Evolutionary conservation across 176 grass and related monocot species (phyloP), one percentile per base, ranked within the genome.

Genomic region (Oryza nivara): DNA sequence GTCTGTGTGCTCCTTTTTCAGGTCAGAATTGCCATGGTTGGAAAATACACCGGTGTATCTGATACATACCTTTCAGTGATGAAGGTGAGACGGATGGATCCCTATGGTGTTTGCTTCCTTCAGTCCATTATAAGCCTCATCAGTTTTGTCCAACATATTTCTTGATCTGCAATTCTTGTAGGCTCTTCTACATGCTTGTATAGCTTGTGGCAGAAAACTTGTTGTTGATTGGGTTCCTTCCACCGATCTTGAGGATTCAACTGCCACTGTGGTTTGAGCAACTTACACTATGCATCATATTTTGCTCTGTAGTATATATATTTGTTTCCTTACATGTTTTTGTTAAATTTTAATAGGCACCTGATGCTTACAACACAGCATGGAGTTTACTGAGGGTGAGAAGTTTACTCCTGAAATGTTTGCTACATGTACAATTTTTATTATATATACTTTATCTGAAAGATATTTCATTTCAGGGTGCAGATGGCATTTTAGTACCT

Each of bases 41-140:
- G 91, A 49, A 93, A 93, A 68, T 93, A 93, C 83, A 93, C 88
- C 82, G 91, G 91, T 14, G 77, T 93, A 32, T 90, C 91, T 71
- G 91, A 93, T 90, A 90, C 91, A 0, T 93, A 93, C 70, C 88
- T 93, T 41, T 95, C 93, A 0, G 93, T 95, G 17, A 68, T 92
- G 83, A 95, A 92, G 74, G 93, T 92, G 63, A 86, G 75, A 54
- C 72, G 64, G 40, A 41, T 41, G 40, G 40, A 41, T 41, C 7
- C 40, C 40, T 41, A 8, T 41, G 40, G 40, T 41, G 40, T 41
- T 41, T 41, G 6, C 40, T 41, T 41, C 40, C 40, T 38, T 38
- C 36, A 7, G 36, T 38, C 36, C 36, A 38, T 38, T 38, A 38
- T 38, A 41, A 41, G 15, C 49, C 49, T 52, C 49, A 17, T 52